Percentiles rank a stretch among this genome's conserved stretches.
Evolutionary conservation across 176 grass and related monocot species (phyloP).

Genomic region (Carex myosuroides): DNA sequence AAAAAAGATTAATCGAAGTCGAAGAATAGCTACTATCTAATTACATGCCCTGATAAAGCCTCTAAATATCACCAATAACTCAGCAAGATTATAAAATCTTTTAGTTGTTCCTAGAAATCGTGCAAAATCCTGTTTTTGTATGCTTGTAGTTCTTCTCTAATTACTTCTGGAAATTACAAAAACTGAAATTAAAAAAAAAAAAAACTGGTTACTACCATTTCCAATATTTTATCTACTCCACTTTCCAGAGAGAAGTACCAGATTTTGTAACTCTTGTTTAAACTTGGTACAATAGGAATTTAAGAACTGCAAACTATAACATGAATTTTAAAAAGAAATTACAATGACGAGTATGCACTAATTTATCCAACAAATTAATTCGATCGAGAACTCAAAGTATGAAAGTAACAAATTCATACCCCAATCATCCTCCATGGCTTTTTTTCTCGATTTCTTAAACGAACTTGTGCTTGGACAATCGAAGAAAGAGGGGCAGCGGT

Average conservation of each 20-base stretch:
- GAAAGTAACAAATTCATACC: slow-evolving; percentile 15
- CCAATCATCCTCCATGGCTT: slow-evolving; percentile 33
- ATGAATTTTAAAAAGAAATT: not conserved
- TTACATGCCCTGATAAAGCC: not conserved
- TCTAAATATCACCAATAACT: not conserved
- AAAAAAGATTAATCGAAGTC: not conserved
- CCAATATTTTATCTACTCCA: not conserved
- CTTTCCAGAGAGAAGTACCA: not conserved
- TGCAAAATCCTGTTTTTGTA: not conserved
- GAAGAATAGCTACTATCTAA: not conserved
- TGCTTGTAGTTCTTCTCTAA: not conserved
- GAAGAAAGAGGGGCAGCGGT: not conserved
- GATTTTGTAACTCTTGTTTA: not conserved
- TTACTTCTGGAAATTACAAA: not conserved
- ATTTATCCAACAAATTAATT: not conserved
- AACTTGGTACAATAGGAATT: not conserved
- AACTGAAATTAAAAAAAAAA: not conserved
- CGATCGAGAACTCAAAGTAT: not conserved
- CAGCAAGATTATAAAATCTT: not conserved
- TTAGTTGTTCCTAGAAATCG: not conserved
- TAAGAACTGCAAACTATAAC: not conserved
- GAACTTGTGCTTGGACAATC: slow-evolving; percentile 5
- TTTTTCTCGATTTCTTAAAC: not conserved
- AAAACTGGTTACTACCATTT: not conserved
- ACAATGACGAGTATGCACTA: not conserved